A percentile compares a stretch with the other conserved stretches of the same genome.
Evolutionary conservation across 2,329 filamentous ascomycete species (phyloP).

Genomic region (Arthrobotrys conoides): DNA sequence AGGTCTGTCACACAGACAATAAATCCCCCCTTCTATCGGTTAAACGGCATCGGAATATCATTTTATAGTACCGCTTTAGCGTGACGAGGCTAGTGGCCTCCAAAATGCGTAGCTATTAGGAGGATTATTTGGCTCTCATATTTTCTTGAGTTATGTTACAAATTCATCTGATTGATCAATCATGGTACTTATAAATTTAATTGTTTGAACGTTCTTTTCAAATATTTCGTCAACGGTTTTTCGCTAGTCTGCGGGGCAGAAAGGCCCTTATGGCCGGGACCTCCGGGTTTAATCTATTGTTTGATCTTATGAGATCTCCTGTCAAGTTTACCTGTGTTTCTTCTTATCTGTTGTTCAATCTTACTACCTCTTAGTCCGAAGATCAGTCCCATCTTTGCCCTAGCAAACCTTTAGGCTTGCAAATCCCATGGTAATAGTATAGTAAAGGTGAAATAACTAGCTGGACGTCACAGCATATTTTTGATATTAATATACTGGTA

Average conservation of each 20-base stretch:
- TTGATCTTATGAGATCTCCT: no score
- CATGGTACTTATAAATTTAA: neutral
- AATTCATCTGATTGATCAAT: neutral
- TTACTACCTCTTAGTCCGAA: no score
- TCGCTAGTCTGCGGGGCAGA: neutral
- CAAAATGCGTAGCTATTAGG: neutral
- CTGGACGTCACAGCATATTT: no score
- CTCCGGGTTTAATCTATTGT: neutral
- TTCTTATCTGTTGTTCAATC: no score
- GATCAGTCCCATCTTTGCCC: no score
- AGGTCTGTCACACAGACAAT: constrained; percentile 59
- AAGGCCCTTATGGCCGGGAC: no score
- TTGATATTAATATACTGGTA: no score
- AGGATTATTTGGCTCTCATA: neutral
- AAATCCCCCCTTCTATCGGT: constrained; percentile 23
- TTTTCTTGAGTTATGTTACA: neutral
- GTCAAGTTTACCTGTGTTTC: no score
- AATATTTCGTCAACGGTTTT: neutral
- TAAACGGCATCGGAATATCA: constrained; percentile 1
- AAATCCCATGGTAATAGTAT: no score
- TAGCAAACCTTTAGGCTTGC: no score
- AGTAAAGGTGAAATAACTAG: no score
- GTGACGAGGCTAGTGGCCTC: neutral
- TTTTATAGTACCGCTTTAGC: neutral
- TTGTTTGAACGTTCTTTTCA: neutral